Percentiles rank a stretch among this genome's conserved stretches.
Evolutionary conservation across 768 basidiomycete species (phyloP).

Genomic region (Coprinopsis sp.): DNA sequence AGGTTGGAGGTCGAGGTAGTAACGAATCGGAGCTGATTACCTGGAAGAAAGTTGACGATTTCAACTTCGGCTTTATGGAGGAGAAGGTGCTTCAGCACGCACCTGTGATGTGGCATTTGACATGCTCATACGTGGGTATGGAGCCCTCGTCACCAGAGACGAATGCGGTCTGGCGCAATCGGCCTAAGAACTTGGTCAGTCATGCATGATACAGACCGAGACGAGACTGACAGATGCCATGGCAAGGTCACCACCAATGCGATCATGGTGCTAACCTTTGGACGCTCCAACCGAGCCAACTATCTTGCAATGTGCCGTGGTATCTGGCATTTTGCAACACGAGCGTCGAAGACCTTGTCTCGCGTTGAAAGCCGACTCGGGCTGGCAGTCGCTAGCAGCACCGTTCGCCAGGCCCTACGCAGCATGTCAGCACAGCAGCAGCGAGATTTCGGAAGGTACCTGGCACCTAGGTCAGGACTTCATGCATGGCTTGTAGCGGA

Average conservation of each 20-base stretch:
- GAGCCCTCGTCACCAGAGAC: neutral
- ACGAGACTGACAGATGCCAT: neutral
- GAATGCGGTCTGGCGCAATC: neutral
- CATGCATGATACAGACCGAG: neutral
- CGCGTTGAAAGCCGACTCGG: constrained; percentile 16
- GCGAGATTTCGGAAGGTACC: neutral
- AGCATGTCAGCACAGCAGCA: constrained; percentile 10
- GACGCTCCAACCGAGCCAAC: constrained; percentile 12
- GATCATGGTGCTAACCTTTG: constrained; percentile 18
- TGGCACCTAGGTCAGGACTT: neutral
- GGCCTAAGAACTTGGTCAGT: constrained; percentile 14
- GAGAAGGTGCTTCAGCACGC: neutral
- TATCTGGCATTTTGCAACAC: constrained; percentile 16
- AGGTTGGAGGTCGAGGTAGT: neutral
- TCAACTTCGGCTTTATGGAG: constrained; percentile 2
- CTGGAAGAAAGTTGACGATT: constrained; percentile 6
- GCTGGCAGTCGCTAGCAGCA: constrained; percentile 13
- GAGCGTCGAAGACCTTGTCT: constrained; percentile 14
- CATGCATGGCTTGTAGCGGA: constrained; percentile 11
- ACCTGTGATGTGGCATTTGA: constrained; percentile 1
- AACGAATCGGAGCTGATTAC: neutral
- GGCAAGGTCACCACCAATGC: constrained; percentile 12
- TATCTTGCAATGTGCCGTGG: constrained; percentile 14
- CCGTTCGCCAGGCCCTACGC: constrained; percentile 12
- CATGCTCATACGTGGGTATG: neutral